Conservation (phyloP, 1,284 basidiomycete genomes). For the Anthracocystis setariae region DNA sequence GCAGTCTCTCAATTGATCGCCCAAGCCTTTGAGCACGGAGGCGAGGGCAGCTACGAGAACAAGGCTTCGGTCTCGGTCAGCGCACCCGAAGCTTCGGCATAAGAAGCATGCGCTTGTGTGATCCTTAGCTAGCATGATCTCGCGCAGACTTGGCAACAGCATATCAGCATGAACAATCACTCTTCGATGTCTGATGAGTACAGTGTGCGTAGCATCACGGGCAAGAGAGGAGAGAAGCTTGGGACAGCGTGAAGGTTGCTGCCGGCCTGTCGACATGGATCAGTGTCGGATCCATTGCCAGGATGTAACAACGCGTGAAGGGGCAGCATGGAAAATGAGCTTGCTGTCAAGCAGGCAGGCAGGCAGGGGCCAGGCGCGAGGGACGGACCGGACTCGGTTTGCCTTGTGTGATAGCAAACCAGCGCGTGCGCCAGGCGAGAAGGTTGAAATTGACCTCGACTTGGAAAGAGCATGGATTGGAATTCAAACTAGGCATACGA, state of each 20-base stretch:
- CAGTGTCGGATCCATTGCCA: too few relatives aligned
- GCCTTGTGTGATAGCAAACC: background rate
- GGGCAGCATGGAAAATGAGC: too few relatives aligned
- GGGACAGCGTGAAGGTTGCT: too few relatives aligned
- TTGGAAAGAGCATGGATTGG: too few relatives aligned
- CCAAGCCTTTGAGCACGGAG: constrained; percentile 58
- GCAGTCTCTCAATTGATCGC: constrained; percentile 64
- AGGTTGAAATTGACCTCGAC: background rate
- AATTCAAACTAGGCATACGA: background rate
- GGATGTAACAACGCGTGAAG: too few relatives aligned
- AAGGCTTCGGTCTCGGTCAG: constrained; percentile 19
- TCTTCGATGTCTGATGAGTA: background rate
- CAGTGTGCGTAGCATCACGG: background rate
- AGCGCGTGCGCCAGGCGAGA: constrained; percentile 7
- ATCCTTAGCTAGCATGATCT: background rate
- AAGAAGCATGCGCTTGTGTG: background rate
- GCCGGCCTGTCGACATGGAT: too few relatives aligned
- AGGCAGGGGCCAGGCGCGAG: background rate
- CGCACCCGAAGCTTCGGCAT: constrained; percentile 4
- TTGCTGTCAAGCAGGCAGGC: too few relatives aligned
- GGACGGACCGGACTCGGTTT: background rate
- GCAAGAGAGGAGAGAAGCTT: too few relatives aligned
- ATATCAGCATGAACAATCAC: constrained; percentile 23
- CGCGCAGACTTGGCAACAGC: background rate
- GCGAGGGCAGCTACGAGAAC: constrained; percentile 46